phyloP scores from a whole-genome alignment of 2,329 filamentous ascomycete species.

The Monilinia vaccinii-corymbosi region DNA sequence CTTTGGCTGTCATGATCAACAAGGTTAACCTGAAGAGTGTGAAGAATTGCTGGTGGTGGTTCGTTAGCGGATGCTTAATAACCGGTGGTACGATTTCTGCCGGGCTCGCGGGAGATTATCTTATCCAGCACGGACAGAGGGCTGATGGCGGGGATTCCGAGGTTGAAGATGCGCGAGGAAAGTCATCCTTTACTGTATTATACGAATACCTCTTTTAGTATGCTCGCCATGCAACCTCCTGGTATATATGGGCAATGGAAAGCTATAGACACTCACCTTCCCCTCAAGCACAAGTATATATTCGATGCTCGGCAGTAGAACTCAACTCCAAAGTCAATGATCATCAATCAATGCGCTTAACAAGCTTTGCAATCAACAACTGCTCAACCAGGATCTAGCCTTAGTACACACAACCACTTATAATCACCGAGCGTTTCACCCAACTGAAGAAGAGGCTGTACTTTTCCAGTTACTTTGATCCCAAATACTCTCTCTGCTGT shows the following conservation, averaged over 20 bases:
- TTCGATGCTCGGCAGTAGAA: background rate
- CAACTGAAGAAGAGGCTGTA: too few relatives aligned
- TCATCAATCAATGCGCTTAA: background rate
- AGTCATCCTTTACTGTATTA: constrained; percentile 6
- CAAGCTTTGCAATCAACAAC: background rate
- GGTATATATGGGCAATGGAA: background rate
- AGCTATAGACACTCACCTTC: background rate
- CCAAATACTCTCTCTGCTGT: too few relatives aligned
- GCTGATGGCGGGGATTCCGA: background rate
- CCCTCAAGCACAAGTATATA: too few relatives aligned
- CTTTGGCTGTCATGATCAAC: constrained; percentile 58
- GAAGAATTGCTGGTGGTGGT: constrained; percentile 70
- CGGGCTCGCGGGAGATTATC: constrained; percentile 51
- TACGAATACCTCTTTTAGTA: constrained; percentile 1
- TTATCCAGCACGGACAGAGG: constrained; percentile 37
- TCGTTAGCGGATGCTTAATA: constrained; percentile 60
- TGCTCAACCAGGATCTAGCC: background rate
- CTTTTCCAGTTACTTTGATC: too few relatives aligned
- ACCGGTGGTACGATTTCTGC: constrained; percentile 54
- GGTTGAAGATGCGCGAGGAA: background rate
- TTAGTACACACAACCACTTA: background rate
- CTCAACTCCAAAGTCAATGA: background rate
- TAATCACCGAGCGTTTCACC: too few relatives aligned
- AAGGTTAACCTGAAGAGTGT: constrained; percentile 56
- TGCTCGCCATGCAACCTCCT: background rate